Evolutionary conservation across 257 asterid species (phyloP).

Genomic region (Orobanche coerulescens): DNA sequence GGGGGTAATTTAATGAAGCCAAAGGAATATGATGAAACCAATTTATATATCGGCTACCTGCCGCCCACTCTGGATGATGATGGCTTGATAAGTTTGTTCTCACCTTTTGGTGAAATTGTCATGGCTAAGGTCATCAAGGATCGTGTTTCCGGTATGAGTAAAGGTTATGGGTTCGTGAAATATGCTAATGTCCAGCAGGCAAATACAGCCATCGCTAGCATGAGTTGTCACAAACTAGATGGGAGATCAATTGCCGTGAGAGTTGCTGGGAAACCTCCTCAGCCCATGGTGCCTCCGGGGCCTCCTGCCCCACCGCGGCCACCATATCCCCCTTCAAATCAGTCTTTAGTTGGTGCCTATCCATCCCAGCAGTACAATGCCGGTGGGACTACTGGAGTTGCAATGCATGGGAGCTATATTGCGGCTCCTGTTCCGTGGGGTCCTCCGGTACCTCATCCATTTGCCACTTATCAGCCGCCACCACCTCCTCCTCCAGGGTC

Average conservation of each 20-base stretch:
- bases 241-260: slow-evolving; percentile 2
- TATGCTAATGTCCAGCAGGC: slow-evolving; percentile 9
- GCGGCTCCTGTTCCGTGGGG: slow-evolving; percentile 70
- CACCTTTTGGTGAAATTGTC: background rate
- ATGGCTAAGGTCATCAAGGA: slow-evolving; percentile 14
- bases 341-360: slow-evolving; percentile 51
- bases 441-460: slow-evolving; percentile 65
- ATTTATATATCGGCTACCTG: slow-evolving; percentile 19
- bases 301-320: slow-evolving; percentile 70
- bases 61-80: slow-evolving; percentile 3
- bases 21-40: background rate
- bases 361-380: slow-evolving; percentile 78
- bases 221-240: background rate
- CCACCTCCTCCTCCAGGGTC: slow-evolving; percentile 86
- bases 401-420: slow-evolving; percentile 37
- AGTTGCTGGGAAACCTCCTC: slow-evolving; percentile 12
- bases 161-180: slow-evolving; percentile 8
- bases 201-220: slow-evolving; percentile 6
- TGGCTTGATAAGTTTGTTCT: slow-evolving; percentile 25
- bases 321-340: slow-evolving; percentile 51
- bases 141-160: slow-evolving; percentile 2
- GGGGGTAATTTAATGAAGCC: slow-evolving; percentile 32
- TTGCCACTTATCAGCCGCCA: slow-evolving; percentile 31
- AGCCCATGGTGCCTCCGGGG: slow-evolving; percentile 71
- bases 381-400: slow-evolving; percentile 54